These are phyloP conservation scores for Microbotryomycetes sp. DNA, from an alignment of 1,284 basidiomycete species.

Conservation along the genomic window DNA sequence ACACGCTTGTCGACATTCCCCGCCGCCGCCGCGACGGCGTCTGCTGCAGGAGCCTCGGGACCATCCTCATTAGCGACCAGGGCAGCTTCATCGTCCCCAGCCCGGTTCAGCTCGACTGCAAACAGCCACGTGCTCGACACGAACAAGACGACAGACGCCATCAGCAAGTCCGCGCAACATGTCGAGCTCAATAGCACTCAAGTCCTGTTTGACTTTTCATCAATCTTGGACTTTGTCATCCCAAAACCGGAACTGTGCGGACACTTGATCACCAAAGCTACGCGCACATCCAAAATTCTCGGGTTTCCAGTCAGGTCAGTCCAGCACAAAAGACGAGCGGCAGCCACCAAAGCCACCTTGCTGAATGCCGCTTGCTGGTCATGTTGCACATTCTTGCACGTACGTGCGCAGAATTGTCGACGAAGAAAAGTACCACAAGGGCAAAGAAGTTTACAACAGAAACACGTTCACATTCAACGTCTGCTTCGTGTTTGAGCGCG, in stretches of 20 bases:
- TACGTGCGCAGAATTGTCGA: constrained; percentile 43
- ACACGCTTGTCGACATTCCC: constrained; percentile 27
- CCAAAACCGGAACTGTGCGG: constrained; percentile 81
- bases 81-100: neutral
- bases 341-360: no score
- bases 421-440: constrained; percentile 64
- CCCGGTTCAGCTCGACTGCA: neutral
- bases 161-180: constrained; percentile 10
- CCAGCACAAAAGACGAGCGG: neutral
- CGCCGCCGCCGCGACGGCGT: neutral
- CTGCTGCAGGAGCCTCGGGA: neutral
- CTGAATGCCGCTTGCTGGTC: neutral
- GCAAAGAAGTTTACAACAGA: constrained; percentile 59
- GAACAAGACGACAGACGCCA: constrained; percentile 7
- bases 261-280: constrained; percentile 63
- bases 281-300: constrained; percentile 67
- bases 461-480: constrained; percentile 92
- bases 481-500: constrained; percentile 78
- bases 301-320: constrained; percentile 67
- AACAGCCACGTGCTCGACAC: neutral
- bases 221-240: constrained; percentile 89
- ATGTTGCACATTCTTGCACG: neutral
- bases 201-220: constrained; percentile 77
- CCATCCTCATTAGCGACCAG: neutral
- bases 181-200: constrained; percentile 5